These are phyloP conservation scores for Beauveria varroae DNA, from an alignment of 2,329 filamentous ascomycete species.

Conservation along the genomic window DNA sequence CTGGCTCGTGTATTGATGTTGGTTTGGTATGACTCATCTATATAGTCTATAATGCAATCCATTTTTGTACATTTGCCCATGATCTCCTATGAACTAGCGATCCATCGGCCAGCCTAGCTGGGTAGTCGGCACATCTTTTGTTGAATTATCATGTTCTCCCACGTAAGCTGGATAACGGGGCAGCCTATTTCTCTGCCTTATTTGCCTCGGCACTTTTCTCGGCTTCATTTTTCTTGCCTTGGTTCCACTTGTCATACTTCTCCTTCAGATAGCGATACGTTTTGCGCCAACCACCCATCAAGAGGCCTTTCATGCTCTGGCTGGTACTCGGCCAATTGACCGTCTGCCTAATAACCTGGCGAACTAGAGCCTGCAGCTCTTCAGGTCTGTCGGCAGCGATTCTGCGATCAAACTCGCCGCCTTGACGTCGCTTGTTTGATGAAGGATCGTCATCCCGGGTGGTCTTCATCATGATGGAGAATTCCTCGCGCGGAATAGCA, in stretches of 20 bases:
- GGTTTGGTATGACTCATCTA: not conserved
- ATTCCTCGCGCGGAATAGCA: conserved; percentile 74
- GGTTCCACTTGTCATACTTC: conserved; percentile 63
- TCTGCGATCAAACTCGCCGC: conserved; percentile 76
- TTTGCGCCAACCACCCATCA: conserved; percentile 68
- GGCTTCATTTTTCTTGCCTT: conserved; percentile 29
- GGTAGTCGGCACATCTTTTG: not conserved
- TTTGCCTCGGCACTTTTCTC: conserved; percentile 12
- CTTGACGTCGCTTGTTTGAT: conserved; percentile 65
- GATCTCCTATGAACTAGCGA: not conserved
- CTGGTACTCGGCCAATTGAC: conserved; percentile 87
- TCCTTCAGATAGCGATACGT: conserved; percentile 73
- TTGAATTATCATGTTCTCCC: not conserved
- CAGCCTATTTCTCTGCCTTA: not conserved
- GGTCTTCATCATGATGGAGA: conserved; percentile 76
- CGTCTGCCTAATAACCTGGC: conserved; percentile 73
- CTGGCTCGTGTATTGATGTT: not conserved
- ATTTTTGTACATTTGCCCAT: not conserved
- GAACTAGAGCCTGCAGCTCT: conserved; percentile 63
- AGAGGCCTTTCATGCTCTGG: conserved; percentile 75
- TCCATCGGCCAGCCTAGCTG: not conserved
- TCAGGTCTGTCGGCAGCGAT: conserved; percentile 64
- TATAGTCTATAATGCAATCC: not conserved
- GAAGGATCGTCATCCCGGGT: conserved; percentile 61
- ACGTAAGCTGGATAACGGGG: not conserved